Conservation (phyloP, 768 basidiomycete genomes). For the Cubamyces sp. region DNA sequence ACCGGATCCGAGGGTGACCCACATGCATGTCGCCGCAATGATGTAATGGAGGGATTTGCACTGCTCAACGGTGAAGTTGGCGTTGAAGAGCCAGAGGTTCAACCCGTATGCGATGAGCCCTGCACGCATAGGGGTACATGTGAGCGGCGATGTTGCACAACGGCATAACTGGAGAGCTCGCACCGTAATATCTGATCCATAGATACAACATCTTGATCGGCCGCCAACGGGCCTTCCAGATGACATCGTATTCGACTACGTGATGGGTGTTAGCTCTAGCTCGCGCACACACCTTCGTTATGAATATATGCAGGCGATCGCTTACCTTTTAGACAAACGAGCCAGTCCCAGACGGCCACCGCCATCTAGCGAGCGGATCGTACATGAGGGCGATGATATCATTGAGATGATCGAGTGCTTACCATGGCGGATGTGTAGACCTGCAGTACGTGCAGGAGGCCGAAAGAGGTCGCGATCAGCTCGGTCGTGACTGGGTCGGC, state of each 20-base stretch:
- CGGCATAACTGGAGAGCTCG: not conserved
- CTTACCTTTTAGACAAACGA: constrained; percentile 7
- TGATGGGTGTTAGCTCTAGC: not conserved
- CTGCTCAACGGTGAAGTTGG: constrained; percentile 8
- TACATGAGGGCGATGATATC: too few relatives aligned
- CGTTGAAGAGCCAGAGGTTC: constrained; percentile 17
- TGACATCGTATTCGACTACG: constrained; percentile 12
- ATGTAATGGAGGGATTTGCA: constrained; percentile 16
- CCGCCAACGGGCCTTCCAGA: constrained; percentile 14
- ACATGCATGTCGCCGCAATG: constrained; percentile 17
- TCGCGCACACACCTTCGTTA: not conserved
- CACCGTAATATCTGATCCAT: constrained; percentile 19
- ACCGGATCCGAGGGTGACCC: constrained; percentile 19
- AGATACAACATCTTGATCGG: constrained; percentile 12
- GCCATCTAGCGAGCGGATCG: constrained; percentile 1
- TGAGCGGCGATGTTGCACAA: not conserved
- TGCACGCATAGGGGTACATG: not conserved
- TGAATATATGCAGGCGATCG: not conserved
- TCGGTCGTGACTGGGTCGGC: constrained; percentile 12
- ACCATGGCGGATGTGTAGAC: constrained; percentile 17
- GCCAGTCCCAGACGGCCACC: constrained; percentile 18
- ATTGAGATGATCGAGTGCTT: not conserved
- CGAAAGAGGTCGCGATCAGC: constrained; percentile 11
- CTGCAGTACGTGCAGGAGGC: constrained; percentile 12
- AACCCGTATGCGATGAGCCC: constrained; percentile 3